These are phyloP conservation scores for Stylosanthes scabra DNA, from an alignment of 331 rosid genomes.

Conservation along the genomic window DNA sequence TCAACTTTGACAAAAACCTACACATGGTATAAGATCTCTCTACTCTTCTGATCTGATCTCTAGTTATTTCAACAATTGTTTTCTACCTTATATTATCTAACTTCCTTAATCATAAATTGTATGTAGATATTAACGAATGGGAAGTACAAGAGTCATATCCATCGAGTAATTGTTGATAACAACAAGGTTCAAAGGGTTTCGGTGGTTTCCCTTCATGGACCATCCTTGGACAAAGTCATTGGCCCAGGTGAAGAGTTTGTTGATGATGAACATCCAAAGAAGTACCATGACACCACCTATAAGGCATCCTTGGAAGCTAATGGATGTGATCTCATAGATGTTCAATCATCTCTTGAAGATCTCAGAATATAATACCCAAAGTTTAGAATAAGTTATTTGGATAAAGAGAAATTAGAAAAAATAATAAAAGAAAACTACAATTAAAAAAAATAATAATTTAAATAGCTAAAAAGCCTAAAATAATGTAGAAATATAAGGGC, in stretches of 20 bases:
- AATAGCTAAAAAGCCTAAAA: too few relatives aligned
- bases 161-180: constrained; percentile 53
- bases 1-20: too few relatives aligned
- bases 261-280: constrained; percentile 45
- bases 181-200: constrained; percentile 52
- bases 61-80: neutral
- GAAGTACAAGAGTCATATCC: constrained; percentile 63
- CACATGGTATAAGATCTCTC: too few relatives aligned
- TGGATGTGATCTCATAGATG: constrained; percentile 45
- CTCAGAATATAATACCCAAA: constrained; percentile 9
- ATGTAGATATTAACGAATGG: constrained; percentile 56
- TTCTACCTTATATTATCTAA: neutral
- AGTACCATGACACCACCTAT: constrained; percentile 51
- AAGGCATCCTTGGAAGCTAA: constrained; percentile 50
- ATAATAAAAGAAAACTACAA: too few relatives aligned
- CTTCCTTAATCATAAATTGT: neutral
- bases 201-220: constrained; percentile 58
- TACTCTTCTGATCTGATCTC: too few relatives aligned
- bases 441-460: too few relatives aligned
- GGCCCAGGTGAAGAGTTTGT: constrained; percentile 48
- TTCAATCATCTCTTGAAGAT: constrained; percentile 46
- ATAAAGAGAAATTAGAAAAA: too few relatives aligned
- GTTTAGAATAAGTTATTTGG: too few relatives aligned
- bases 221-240: constrained; percentile 51
- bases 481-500: too few relatives aligned